Conservation (phyloP, 345 rosid species). For the Eutrema heterophyllum region DNA sequence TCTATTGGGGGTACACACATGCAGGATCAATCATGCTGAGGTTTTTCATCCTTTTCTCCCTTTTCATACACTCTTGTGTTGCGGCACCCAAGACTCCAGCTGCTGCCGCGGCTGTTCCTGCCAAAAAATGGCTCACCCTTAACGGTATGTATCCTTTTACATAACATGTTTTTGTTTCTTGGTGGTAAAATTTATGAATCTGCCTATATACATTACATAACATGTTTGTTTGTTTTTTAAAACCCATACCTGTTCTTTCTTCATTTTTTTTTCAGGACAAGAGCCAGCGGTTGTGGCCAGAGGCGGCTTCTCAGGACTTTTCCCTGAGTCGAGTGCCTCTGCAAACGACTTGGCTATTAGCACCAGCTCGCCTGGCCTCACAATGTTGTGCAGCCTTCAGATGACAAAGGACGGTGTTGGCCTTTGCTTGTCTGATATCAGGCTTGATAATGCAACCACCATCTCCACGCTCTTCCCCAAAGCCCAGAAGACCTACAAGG, state of each 20-base stretch:
- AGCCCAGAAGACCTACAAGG: constrained; percentile 36
- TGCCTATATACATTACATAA: neutral
- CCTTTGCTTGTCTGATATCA: constrained; percentile 53
- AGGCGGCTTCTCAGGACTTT: constrained; percentile 79
- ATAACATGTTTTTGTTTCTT: neutral
- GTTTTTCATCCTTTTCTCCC: constrained; percentile 40
- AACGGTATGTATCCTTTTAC: constrained; percentile 40
- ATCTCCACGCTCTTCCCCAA: constrained; percentile 36
- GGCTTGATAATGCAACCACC: constrained; percentile 56
- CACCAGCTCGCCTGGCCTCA: constrained; percentile 29
- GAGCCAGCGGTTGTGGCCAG: constrained; percentile 64
- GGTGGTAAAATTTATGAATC: neutral
- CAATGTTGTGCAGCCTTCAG: constrained; percentile 64
- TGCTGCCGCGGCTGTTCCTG: neutral
- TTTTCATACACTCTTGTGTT: constrained; percentile 37
- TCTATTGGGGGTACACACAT: neutral
- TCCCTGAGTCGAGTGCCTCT: constrained; percentile 55
- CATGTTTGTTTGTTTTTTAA: neutral
- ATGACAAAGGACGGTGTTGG: constrained; percentile 63
- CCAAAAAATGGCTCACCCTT: constrained; percentile 59
- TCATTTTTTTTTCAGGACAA: constrained; percentile 39
- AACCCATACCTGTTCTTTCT: neutral
- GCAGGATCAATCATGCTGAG: constrained; percentile 38
- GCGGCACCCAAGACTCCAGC: constrained; percentile 21
- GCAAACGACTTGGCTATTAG: constrained; percentile 42